Percentiles rank a stretch among this genome's conserved stretches.
phyloP scores from a whole-genome alignment of 176 grass and related monocot species.

The Alloteropsis semialata region DNA sequence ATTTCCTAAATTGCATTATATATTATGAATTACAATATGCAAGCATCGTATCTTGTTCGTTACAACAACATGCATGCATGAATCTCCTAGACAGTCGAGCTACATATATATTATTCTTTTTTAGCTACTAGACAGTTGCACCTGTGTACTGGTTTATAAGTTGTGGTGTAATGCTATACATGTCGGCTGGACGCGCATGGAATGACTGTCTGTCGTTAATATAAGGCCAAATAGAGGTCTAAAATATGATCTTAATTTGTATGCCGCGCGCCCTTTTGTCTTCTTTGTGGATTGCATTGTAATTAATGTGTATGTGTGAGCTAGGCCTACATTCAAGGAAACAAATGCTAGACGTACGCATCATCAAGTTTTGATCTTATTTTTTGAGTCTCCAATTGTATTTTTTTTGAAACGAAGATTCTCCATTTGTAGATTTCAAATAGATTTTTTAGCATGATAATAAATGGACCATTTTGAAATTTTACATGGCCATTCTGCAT shows the following conservation, averaged over 20 bases:
- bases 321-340: not conserved
- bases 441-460: not conserved
- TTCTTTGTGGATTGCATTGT: not conserved
- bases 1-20: not conserved
- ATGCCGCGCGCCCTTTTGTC: not conserved
- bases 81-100: not conserved
- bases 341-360: not conserved
- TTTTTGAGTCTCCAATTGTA: not conserved
- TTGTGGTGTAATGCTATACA: slow-evolving; percentile 9
- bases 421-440: not conserved
- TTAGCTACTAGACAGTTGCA: not conserved
- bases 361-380: not conserved
- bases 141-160: slow-evolving; percentile 22
- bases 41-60: slow-evolving; percentile 6
- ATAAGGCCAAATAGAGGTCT: slow-evolving; percentile 12
- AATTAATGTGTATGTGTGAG: not conserved
- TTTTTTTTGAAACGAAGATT: too few species aligned
- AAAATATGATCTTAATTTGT: not conserved
- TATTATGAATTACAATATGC: slow-evolving; percentile 5
- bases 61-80: not conserved
- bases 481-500: not conserved
- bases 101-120: slow-evolving; percentile 33
- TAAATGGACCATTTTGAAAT: not conserved
- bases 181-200: slow-evolving; percentile 5
- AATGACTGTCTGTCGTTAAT: slow-evolving; percentile 29